Evolutionary conservation across 768 basidiomycete genomes (phyloP).

Genomic region (Mycena olivaceomarginata): DNA sequence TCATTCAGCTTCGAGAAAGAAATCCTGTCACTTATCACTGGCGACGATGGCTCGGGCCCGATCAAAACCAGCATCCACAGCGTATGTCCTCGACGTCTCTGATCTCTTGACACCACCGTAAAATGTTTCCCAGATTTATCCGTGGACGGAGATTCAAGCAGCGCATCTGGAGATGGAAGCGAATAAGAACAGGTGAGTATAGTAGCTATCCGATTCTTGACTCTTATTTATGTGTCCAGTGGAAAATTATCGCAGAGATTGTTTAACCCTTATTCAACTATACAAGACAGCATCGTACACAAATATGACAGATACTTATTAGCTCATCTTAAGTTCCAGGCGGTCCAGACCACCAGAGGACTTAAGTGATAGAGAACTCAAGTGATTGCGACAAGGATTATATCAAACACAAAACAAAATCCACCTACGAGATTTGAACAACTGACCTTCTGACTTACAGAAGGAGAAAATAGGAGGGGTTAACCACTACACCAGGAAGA

Average conservation of each 20-base stretch:
- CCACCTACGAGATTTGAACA: no score
- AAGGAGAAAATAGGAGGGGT: no score
- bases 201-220: conserved; percentile 7
- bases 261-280: not conserved
- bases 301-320: no score
- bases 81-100: conserved; percentile 61
- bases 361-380: no score
- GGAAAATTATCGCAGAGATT: conserved; percentile 66
- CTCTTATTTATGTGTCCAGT: conserved; percentile 49
- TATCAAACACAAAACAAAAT: no score
- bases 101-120: conserved; percentile 18
- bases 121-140: conserved; percentile 74
- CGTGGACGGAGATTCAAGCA: conserved; percentile 85
- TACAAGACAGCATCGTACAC: no score
- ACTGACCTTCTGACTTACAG: no score
- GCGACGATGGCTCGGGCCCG: conserved; percentile 71
- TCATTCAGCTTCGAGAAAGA: conserved; percentile 71
- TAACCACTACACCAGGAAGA: no score
- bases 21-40: conserved; percentile 75
- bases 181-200: conserved; percentile 70
- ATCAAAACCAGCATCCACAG: conserved; percentile 87
- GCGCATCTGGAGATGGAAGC: conserved; percentile 91
- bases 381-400: no score
- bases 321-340: no score
- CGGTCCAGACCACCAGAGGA: no score